Percentiles rank a stretch among this genome's conserved stretches.
phyloP scores from a whole-genome alignment of 805 yeast genomes.

The Suhomyces kilbournensis region DNA sequence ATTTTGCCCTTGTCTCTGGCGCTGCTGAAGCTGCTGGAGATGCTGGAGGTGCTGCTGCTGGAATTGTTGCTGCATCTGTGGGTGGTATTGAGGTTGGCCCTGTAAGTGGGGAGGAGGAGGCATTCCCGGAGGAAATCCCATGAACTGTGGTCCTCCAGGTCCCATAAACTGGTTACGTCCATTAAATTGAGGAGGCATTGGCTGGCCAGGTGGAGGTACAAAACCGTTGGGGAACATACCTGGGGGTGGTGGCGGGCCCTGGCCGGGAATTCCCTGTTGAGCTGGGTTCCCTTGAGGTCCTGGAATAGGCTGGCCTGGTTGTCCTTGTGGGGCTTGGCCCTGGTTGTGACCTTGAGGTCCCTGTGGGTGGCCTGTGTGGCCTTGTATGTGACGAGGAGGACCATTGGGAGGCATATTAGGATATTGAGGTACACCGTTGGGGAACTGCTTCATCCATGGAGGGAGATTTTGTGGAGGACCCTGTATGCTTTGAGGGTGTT shows the following conservation, averaged over 20 bases:
- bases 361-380: neutral
- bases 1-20: neutral
- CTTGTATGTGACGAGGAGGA: conserved; percentile 6
- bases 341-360: neutral
- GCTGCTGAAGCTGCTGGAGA: neutral
- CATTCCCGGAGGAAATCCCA: conserved; percentile 21
- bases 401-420: conserved; percentile 7
- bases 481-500: neutral
- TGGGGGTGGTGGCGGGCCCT: conserved; percentile 19
- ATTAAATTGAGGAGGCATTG: conserved; percentile 10
- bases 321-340: neutral
- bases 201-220: conserved; percentile 15
- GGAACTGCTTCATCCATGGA: conserved; percentile 25
- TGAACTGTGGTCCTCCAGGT: conserved; percentile 7
- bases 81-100: conserved; percentile 3
- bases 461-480: conserved; percentile 12
- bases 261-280: neutral
- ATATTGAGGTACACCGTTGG: conserved; percentile 9
- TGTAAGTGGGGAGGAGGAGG: conserved; percentile 16
- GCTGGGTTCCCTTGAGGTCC: neutral
- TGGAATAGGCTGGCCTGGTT: neutral
- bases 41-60: conserved; percentile 2
- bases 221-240: conserved; percentile 37
- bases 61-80: conserved; percentile 1
- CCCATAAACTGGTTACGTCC: conserved; percentile 9